Evolutionary conservation across 768 basidiomycete species (phyloP), one percentile per base, ranked within the genome.

Genomic region (Pleurotus djamor): DNA sequence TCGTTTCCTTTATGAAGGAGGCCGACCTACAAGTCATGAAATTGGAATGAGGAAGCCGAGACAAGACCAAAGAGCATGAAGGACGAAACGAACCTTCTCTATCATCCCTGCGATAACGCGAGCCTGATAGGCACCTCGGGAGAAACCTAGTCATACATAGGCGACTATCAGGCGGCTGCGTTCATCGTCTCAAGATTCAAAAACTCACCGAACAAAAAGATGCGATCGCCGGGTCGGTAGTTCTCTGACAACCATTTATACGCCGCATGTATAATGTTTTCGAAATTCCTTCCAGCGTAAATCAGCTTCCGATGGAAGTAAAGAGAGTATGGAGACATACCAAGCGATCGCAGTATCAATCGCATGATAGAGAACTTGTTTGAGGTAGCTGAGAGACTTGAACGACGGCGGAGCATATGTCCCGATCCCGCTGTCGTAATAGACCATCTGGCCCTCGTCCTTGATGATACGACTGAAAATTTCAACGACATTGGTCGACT

Each of bases 81-180:
- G 21, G n/a, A 8, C n/a, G 4, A 32, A 36, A 14, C 60, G 2
- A 32, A 75, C 80, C 51, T 58, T 68, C n/a, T 74, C 58, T 17
- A 79, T 77, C 79, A 80, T 80, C 14, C 69, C 79, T 4, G 79
- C 75, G 45, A 80, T 54, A 0, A 69, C 74, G 34, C 79, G 72
- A 4, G 72, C 76, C 63, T 80, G 80, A 60, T 78, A 81, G 14
- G 77, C 79, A 4, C 79, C 79, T n/a, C 79, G 78, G 1, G 79
- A 80, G 62, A 76, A 80, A 3, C 79, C 79, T 80, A 7, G 4
- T 34, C n/a, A n/a, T n/a, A n/a, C n/a, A n/a, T 69, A 17, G 41
- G 14, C 17, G n/a, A n/a, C n/a, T n/a, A n/a, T n/a, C n/a, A n/a
- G 1, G 32, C 41, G 57, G 5, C 17, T 0, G 48, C 28, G 33